A percentile compares a stretch with the other conserved stretches of the same genome.
Evolutionary conservation across 306 rosid species (phyloP).

Genomic region (Purshia tridentata): DNA sequence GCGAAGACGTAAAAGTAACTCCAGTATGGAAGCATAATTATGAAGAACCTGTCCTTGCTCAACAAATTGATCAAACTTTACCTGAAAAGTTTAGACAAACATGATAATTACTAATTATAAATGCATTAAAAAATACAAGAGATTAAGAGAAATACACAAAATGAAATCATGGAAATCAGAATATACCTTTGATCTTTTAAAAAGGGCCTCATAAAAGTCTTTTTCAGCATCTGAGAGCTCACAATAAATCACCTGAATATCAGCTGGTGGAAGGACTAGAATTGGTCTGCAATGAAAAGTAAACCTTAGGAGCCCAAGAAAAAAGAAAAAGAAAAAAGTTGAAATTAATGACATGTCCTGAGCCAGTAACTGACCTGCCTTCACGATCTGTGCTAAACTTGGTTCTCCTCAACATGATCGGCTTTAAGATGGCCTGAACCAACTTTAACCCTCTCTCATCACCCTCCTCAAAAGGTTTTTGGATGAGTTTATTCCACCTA

Average conservation of each 20-base stretch:
- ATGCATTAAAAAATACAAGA: not conserved
- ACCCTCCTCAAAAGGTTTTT: slow-evolving; percentile 95
- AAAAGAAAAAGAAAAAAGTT: slow-evolving; percentile 14
- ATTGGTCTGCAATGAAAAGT: slow-evolving; percentile 70
- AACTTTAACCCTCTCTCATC: slow-evolving; percentile 86
- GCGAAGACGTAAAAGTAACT: slow-evolving; percentile 93
- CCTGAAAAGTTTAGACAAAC: slow-evolving; percentile 44
- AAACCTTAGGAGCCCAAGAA: slow-evolving; percentile 26
- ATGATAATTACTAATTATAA: not conserved
- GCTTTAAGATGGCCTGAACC: slow-evolving; percentile 88
- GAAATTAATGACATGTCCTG: slow-evolving; percentile 23
- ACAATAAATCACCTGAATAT: slow-evolving; percentile 78
- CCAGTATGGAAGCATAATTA: slow-evolving; percentile 95
- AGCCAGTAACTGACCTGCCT: slow-evolving; percentile 60
- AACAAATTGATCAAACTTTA: slow-evolving; percentile 89
- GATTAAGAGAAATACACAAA: not conserved
- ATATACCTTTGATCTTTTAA: slow-evolving; percentile 82
- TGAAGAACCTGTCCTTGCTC: slow-evolving; percentile 99
- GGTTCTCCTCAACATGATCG: slow-evolving; percentile 95
- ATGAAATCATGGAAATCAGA: not conserved
- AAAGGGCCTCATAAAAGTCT: slow-evolving; percentile 87
- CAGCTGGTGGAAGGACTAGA: slow-evolving; percentile 94
- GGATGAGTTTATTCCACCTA: slow-evolving; percentile 98
- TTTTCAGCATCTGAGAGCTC: slow-evolving; percentile 88
- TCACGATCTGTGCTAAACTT: slow-evolving; percentile 83